Base-by-base conservation (phyloP, 331 rosid genomes). In the Acacia concinna region DNA sequence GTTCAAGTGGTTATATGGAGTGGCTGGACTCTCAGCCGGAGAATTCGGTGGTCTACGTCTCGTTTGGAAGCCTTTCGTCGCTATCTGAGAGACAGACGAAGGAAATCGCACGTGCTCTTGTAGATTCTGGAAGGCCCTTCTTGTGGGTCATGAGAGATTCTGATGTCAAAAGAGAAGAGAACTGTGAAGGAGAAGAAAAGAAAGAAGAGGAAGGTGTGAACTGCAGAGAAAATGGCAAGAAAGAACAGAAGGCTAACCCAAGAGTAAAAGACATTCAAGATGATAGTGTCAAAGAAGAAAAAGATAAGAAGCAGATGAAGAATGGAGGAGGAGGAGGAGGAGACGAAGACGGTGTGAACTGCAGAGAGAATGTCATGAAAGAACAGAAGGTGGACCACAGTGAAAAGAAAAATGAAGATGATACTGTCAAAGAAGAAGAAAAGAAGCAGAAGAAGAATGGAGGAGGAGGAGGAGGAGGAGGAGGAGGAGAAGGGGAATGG, bases 51-150 rank as follows among this genome's bases (percentile, higher is more conserved):
- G 72, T 89, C 9, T 89, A 82, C 47, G 81, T 89, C 40, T 79
- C 90, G 14, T 89, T 89, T 5, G 93, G 93, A 21, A 89, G 87
- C 81, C 31, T 85, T 0, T 37, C 54, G 0, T 35, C 20, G 40
- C 23, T 83, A 18, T 27, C 85, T 0, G 76, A 40, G 71, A 59
- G 32, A 2, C 93, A 89, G 46, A 67, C 63, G 66, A 87, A 38
- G 43, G 84, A 74, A 65, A 40, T 81, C 15, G 68, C 68, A 2
- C 69, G 13, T 3, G 77, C 71, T 3, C 37, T 81, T 21, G 30
- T 44, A 10, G 80, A 75, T 15, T 23, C 31, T 6, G 66, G 65
- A 4, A 37, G 51, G 7, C 84, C 80, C 1, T 81, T 81, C 76
- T 32, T 81, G 80, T 81, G 84, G 84, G 77, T 70, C 8, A 79